These are phyloP conservation scores for Phyllosticta ampelicida DNA, from an alignment of 2,329 filamentous ascomycete genomes.

Conservation along the genomic window DNA sequence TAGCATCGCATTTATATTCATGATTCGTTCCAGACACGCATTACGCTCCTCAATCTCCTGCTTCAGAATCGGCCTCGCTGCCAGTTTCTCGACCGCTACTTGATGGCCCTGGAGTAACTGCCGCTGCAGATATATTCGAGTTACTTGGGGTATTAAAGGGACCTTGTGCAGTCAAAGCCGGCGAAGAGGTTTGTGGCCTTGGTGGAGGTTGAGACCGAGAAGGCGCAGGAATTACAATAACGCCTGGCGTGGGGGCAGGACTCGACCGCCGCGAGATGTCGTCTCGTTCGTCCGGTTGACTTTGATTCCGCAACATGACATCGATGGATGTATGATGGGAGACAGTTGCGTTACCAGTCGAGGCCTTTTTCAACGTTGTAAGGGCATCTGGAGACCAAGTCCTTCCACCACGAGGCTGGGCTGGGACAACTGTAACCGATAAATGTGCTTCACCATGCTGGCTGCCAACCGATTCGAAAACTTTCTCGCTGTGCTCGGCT, in stretches of 20 bases:
- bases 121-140: background rate
- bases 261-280: background rate
- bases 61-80: background rate
- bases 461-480: constrained; percentile 27
- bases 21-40: background rate
- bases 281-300: background rate
- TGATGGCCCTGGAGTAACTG: background rate
- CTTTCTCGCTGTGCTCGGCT: constrained; percentile 37
- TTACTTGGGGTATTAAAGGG: background rate
- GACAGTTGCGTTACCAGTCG: background rate
- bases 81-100: background rate
- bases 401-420: constrained; percentile 41
- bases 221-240: background rate
- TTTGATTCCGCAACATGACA: background rate
- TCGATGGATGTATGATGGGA: background rate
- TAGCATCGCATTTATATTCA: background rate
- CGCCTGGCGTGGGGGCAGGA: background rate
- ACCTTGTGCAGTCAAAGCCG: background rate
- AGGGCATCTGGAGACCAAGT: constrained; percentile 42
- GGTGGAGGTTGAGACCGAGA: background rate
- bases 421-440: constrained; percentile 51
- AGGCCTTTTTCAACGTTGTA: background rate
- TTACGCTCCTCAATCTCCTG: background rate
- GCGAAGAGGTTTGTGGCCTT: background rate
- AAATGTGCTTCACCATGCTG: constrained; percentile 31